Base-by-base conservation (phyloP, 345 rosid genomes). In the Balakata baccata region DNA sequence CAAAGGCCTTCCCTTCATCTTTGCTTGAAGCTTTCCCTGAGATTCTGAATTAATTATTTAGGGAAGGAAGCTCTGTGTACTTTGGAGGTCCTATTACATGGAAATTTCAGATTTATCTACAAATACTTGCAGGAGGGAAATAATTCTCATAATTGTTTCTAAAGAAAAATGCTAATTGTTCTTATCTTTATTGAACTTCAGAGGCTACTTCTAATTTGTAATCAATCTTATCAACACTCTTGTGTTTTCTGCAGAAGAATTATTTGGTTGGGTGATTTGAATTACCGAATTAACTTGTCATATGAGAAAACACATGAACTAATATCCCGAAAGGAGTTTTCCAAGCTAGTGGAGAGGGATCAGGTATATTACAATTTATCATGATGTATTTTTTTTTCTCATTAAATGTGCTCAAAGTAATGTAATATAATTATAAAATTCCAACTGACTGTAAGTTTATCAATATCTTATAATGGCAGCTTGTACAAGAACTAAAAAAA, bases 241-340 rank as follows among this genome's bases (percentile, higher is more conserved):
- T 72, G 50, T 62, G 29, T 59, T 76, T 68, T 73, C 64, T 84
- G 84, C 92, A 95, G 99, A 62, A 82, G 85, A 84, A 83, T 95
- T 61, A 84, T 95, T 47, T 95, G 98, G 99, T 77, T 94, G 66
- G 99, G 99, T 23, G 99, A 94, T 83, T 84, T 94, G 75, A 94
- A 94, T 79, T 94, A 92, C 76, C 88, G 99, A 17, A 85, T 94
- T 77, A 92, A 87, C 79, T 68, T 87, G 82, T 81, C 95, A 2
- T 90, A 92, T 70, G 92, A 92, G 68, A 84, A 83, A 82, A 82
- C 87, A 41, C 81, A 79, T 66, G 93, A 90, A 59, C 81, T 90
- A 56, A 87, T 94, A 62, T 82, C 89, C 56, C 84, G 66, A 80
- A 84, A 77, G 84, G 83, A 89, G 73, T 94, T 96, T 95, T 84